Evolutionary conservation across 805 yeast species (phyloP).

Genomic region (Lachancea sp.): DNA sequence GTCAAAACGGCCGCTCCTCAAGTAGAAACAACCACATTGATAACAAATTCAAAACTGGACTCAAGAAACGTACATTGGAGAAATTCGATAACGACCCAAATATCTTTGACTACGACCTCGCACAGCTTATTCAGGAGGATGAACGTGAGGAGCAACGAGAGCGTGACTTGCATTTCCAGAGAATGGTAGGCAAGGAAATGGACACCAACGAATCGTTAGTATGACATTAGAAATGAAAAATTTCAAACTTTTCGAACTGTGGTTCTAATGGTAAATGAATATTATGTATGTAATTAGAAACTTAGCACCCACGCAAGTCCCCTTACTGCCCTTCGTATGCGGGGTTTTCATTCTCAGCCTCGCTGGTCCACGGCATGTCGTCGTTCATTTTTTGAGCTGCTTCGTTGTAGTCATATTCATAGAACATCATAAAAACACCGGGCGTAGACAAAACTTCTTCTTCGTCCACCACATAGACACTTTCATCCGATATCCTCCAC

Average conservation of each 20-base stretch:
- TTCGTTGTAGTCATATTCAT: slow-evolving; percentile 49
- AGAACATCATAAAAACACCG: slow-evolving; percentile 90
- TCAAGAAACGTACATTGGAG: slow-evolving; percentile 29
- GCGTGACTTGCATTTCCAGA: slow-evolving; percentile 14
- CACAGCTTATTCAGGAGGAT: slow-evolving; percentile 40
- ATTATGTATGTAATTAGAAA: not conserved
- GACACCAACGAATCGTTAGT: slow-evolving; percentile 26
- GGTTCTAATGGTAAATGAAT: too few species aligned
- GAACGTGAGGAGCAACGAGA: slow-evolving; percentile 21
- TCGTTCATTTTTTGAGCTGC: slow-evolving; percentile 29
- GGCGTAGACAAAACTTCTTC: slow-evolving; percentile 73
- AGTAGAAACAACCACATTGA: slow-evolving; percentile 14
- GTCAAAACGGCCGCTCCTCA: slow-evolving; percentile 11
- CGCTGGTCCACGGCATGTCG: slow-evolving; percentile 22
- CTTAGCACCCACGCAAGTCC: not conserved
- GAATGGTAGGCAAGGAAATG: slow-evolving; percentile 20
- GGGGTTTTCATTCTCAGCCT: slow-evolving; percentile 10
- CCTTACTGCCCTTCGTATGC: not conserved
- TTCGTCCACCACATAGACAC: slow-evolving; percentile 72
- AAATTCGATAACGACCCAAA: slow-evolving; percentile 36
- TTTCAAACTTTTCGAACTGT: too few species aligned
- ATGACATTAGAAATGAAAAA: not conserved
- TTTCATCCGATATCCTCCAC: slow-evolving; percentile 95
- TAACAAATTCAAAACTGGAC: slow-evolving; percentile 26
- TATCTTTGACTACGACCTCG: slow-evolving; percentile 41